Evolutionary conservation across 2,329 filamentous ascomycete genomes (phyloP), one percentile per base, ranked within the genome.

Genomic region (Verticillium longisporum): DNA sequence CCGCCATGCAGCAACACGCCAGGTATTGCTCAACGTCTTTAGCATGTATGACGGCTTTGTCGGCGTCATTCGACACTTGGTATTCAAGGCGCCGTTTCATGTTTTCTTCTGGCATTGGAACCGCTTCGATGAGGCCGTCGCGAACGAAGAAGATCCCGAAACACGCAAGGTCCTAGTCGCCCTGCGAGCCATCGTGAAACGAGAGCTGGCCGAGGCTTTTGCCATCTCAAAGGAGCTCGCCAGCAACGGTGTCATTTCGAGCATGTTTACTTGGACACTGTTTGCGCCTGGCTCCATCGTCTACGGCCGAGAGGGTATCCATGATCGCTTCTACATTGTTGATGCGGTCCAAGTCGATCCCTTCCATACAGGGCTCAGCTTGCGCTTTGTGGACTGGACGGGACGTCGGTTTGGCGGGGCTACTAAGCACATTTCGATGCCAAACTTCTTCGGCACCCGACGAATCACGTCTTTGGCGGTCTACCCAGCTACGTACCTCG

Each of bases 201-300:
- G 75, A 14, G 83, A 86, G 66, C 73, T 87, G 7, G 75, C 75
- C 21, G 78, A 81, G n/a, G 72, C 73, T 6, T 80, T 86, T 57
- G 75, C 78, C 55, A 73, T 78, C 1, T 78, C 77, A 38, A 73
- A 79, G 36, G 82, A 86, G 61, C 78, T 83, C 55, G 72, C 81
- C 62, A 70, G 73, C 62, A 82, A 85, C 61, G 76, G 78, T 0
- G 81, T 83, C 53, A 79, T 85, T 59, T 79, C 79, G 0, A 83
- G 78, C 60, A 73, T 78, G 7, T 77, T 84, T 59, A 71, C 79
- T 11, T 83, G 80, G 81, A 78, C 78, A 5, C 74, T 84, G 15
- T 82, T 83, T 66, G 73, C 76, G 45, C 81, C 81, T 0, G 79
- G 78, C 1, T 73, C 70, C 50, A 71, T 72, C 2, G 66, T 82